Conservation (phyloP, 139 green algal genomes). For the Tetraselmis chui region DNA sequence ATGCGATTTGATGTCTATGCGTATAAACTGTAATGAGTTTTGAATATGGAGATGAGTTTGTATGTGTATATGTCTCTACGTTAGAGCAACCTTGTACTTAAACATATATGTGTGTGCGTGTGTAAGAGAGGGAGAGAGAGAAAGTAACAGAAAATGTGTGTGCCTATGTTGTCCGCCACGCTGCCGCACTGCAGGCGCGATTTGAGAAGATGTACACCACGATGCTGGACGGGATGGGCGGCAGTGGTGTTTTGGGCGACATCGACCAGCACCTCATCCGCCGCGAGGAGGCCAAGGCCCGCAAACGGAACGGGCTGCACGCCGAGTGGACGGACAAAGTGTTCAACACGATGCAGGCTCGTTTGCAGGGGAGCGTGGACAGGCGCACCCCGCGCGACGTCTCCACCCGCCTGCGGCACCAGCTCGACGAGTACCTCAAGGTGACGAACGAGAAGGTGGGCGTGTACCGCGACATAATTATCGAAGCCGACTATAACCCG, state of each 20-base stretch:
- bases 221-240: constrained; percentile 1
- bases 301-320: constrained; percentile 9
- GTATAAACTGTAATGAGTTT: too few species aligned
- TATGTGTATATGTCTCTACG: too few species aligned
- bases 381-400: not conserved
- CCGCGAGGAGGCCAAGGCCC: not conserved
- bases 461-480: constrained; percentile 54
- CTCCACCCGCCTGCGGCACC: not conserved
- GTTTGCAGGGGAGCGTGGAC: not conserved
- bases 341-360: constrained; percentile 15
- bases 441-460: constrained; percentile 43
- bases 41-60: too few species aligned
- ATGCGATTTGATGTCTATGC: too few species aligned
- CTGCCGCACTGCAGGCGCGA: too few species aligned
- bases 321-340: constrained; percentile 12
- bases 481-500: constrained; percentile 53
- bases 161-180: too few species aligned
- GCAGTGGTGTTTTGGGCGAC: constrained; percentile 10
- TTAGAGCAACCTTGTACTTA: too few species aligned
- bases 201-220: constrained; percentile 11
- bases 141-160: too few species aligned
- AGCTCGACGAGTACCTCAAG: constrained; percentile 17
- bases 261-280: constrained; percentile 5
- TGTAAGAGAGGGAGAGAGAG: too few species aligned
- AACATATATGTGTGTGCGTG: too few species aligned